Conservation (phyloP, 257 asterid genomes). For the Echites panduratus region DNA sequence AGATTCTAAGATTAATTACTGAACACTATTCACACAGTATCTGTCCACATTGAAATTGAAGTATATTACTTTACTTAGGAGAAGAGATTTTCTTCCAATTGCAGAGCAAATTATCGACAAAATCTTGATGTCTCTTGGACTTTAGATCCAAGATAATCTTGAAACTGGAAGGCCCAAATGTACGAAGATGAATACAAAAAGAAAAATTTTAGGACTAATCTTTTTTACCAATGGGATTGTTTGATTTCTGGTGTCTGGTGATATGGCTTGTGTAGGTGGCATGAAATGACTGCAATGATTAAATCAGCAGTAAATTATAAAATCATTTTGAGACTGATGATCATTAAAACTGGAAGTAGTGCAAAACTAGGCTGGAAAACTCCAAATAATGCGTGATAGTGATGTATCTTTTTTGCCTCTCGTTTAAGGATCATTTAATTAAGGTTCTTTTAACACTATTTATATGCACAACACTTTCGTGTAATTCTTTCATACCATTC, state of each 20-base stretch:
- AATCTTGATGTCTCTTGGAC: not conserved
- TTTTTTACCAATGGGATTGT: not conserved
- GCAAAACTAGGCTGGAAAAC: not conserved
- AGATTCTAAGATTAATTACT: not conserved
- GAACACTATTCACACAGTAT: too few species aligned
- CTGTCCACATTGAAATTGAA: too few species aligned
- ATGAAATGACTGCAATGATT: conserved; percentile 19
- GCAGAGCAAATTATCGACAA: not conserved
- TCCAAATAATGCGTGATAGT: conserved; percentile 4
- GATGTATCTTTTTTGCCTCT: conserved; percentile 1
- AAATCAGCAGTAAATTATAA: not conserved
- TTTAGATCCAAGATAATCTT: not conserved
- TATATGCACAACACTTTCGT: conserved; percentile 2
- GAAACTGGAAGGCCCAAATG: too few species aligned
- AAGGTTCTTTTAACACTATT: not conserved
- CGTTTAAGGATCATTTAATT: not conserved
- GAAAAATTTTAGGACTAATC: too few species aligned
- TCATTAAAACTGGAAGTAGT: not conserved
- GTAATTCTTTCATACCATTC: not conserved
- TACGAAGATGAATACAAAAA: too few species aligned
- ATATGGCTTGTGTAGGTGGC: conserved; percentile 7
- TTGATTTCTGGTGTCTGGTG: too few species aligned
- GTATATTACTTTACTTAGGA: too few species aligned
- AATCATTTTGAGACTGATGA: not conserved
- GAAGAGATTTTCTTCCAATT: too few species aligned